Percentiles rank a stretch among this genome's conserved stretches.
phyloP scores from a whole-genome alignment of 75 land plant species.

The Sequoia sempervirens region DNA sequence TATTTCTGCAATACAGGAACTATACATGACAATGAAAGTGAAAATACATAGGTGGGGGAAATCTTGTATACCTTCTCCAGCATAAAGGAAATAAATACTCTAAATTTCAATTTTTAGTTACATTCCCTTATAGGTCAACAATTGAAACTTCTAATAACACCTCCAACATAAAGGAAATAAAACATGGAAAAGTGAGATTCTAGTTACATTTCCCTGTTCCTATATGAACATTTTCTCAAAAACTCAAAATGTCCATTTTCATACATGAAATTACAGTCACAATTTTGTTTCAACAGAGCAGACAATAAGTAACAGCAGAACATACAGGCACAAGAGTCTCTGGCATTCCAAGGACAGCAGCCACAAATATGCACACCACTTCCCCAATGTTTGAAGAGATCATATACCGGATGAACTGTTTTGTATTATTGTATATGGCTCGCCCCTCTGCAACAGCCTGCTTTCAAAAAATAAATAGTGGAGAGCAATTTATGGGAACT shows the following conservation, averaged over 20 bases:
- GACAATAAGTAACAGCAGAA: neutral
- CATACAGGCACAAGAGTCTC: constrained; percentile 95
- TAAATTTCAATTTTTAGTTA: neutral
- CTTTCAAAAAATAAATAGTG: constrained; percentile 2
- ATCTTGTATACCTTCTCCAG: neutral
- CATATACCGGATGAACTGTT: constrained; percentile 99
- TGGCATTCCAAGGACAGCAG: constrained; percentile 97
- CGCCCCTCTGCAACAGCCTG: constrained; percentile 99
- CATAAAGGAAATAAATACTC: neutral
- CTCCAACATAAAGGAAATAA: neutral
- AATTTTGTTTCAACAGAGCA: neutral
- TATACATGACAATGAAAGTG: too few species aligned
- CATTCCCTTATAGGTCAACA: neutral
- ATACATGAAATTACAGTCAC: neutral
- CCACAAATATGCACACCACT: constrained; percentile 98
- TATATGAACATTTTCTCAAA: neutral
- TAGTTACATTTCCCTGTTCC: neutral
- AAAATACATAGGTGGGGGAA: neutral
- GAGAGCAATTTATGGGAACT: neutral
- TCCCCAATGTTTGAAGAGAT: constrained; percentile 99
- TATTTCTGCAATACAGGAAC: too few species aligned
- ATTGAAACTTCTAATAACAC: neutral
- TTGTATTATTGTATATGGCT: constrained; percentile 96
- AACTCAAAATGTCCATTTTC: neutral
- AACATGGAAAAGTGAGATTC: neutral